Conservation (phyloP, 768 basidiomycete species). For the Glaciozyma antarctica region DNA sequence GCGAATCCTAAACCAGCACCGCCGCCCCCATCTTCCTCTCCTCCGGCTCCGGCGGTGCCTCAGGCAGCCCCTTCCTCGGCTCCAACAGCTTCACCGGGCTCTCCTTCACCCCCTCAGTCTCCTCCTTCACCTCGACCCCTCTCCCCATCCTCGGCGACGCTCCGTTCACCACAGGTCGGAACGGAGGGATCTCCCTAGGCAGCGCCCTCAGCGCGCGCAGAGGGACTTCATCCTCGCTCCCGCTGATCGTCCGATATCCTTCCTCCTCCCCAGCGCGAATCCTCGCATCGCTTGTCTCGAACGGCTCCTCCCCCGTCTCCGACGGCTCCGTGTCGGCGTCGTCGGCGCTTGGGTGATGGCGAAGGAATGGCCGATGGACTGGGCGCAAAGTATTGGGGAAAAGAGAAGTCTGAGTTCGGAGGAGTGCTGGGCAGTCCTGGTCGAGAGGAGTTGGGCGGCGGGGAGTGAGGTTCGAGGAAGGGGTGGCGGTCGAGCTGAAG, state of each 20-base stretch:
- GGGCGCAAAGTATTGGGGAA: background rate
- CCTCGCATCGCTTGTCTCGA: background rate
- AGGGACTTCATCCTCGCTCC: background rate
- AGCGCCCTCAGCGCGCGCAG: background rate
- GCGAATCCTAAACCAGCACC: too few relatives aligned
- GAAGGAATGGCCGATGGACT: background rate
- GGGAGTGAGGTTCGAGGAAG: background rate
- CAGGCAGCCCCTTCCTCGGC: background rate
- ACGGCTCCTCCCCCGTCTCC: background rate
- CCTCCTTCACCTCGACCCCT: background rate
- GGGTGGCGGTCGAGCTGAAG: slow-evolving; percentile 1
- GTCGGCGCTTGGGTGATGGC: slow-evolving; percentile 4
- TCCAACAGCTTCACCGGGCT: background rate
- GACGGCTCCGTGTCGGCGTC: slow-evolving; percentile 10
- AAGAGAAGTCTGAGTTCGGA: background rate
- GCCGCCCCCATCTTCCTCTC: background rate
- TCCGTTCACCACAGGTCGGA: background rate
- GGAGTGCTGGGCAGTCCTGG: background rate
- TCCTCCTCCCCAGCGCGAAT: background rate
- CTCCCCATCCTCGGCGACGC: background rate
- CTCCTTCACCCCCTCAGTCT: background rate
- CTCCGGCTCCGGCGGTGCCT: background rate
- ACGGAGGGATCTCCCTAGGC: background rate
- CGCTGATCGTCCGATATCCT: slow-evolving; percentile 1
- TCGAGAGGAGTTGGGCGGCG: slow-evolving; percentile 14